Evolutionary conservation across 345 rosid species (phyloP).

Genomic region (Bruguiera sexangula): DNA sequence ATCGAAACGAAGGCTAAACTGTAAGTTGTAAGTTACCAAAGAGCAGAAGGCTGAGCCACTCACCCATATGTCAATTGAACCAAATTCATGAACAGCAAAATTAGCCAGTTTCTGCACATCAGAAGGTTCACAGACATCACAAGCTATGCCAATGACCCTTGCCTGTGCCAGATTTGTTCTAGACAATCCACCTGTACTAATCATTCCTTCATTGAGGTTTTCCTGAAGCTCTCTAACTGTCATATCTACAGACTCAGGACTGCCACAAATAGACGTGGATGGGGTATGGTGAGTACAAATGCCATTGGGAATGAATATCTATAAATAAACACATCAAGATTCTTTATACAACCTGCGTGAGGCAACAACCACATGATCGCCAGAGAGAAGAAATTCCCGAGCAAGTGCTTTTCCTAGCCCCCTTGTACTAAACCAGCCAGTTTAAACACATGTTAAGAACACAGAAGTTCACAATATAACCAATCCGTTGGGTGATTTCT

Average conservation of each 20-base stretch:
- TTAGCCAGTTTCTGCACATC: slow-evolving; percentile 70
- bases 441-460: neutral
- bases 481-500: neutral
- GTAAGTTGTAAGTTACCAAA: neutral
- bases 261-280: slow-evolving; percentile 29
- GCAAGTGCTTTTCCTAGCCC: slow-evolving; percentile 99
- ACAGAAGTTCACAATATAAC: slow-evolving; percentile 8
- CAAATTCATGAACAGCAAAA: slow-evolving; percentile 74
- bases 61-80: slow-evolving; percentile 91
- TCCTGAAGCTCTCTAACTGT: slow-evolving; percentile 83
- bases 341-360: slow-evolving; percentile 72
- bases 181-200: slow-evolving; percentile 24
- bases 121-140: slow-evolving; percentile 74
- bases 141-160: slow-evolving; percentile 81
- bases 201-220: slow-evolving; percentile 64
- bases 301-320: neutral
- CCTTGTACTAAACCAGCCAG: slow-evolving; percentile 55
- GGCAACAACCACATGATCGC: slow-evolving; percentile 82
- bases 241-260: slow-evolving; percentile 68
- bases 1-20: no score
- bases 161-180: slow-evolving; percentile 50
- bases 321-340: neutral
- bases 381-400: slow-evolving; percentile 92
- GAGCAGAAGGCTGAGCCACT: slow-evolving; percentile 14
- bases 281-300: slow-evolving; percentile 11